phyloP scores from a whole-genome alignment of 305 asterid species.

The Caryopteris hybrid region DNA sequence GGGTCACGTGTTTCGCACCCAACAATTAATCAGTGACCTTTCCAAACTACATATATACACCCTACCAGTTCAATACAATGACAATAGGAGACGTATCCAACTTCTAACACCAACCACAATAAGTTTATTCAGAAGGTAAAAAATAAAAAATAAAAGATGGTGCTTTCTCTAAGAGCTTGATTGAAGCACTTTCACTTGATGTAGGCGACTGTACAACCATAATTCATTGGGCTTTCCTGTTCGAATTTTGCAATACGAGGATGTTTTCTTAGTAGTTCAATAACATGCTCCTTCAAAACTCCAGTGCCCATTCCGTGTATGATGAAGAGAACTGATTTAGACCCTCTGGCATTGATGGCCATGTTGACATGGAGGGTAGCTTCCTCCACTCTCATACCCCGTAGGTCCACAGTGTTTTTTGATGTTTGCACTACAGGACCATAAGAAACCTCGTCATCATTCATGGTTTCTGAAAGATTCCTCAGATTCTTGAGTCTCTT shows the following conservation, averaged over 20 bases:
- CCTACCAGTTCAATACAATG: background rate
- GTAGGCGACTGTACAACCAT: conserved; percentile 91
- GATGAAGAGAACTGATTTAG: conserved; percentile 72
- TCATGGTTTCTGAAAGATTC: conserved; percentile 38
- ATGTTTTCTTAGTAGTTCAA: conserved; percentile 47
- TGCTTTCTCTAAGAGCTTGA: conserved; percentile 1
- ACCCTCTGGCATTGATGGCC: conserved; percentile 55
- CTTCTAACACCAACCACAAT: background rate
- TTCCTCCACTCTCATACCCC: conserved; percentile 89
- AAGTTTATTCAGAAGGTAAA: background rate
- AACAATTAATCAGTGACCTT: background rate
- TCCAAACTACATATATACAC: background rate
- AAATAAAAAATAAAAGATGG: background rate
- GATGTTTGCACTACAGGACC: conserved; percentile 75
- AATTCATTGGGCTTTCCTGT: conserved; percentile 73
- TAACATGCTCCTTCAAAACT: conserved; percentile 68
- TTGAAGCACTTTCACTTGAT: conserved; percentile 43
- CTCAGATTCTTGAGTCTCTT: conserved; percentile 56
- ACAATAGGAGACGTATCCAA: too few relatives aligned
- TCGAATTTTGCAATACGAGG: conserved; percentile 81
- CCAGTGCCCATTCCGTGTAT: conserved; percentile 98
- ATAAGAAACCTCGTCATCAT: conserved; percentile 40
- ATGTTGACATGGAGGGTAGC: conserved; percentile 58
- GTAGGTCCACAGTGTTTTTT: conserved; percentile 67
- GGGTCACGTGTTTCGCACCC: conserved; percentile 7